Base-by-base conservation (phyloP, 2,329 filamentous ascomycete species). In the Tolypocladium sp. region DNA sequence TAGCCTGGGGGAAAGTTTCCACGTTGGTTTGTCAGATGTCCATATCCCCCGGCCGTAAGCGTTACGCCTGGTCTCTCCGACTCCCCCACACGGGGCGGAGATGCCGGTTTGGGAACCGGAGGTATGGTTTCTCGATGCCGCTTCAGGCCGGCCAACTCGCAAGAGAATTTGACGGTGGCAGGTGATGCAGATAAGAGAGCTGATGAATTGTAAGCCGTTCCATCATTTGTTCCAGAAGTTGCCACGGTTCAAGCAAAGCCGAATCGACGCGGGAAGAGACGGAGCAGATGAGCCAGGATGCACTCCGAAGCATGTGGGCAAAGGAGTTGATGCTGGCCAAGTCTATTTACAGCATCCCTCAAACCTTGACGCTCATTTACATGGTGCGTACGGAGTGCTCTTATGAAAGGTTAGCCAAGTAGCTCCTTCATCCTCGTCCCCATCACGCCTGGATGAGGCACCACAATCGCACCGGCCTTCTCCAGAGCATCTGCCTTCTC, bases 361-460 rank as follows among this genome's bases (percentile, higher is more conserved):
- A 2, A n/a, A 17, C 15, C 22, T 49, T 3, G 15, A 20, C 15
- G 22, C 6, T 30, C 17, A 17, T 17, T 17, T 49, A 13, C 17
- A 49, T 17, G 9, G 44, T 20, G 8, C 25, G 9, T 5, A 46
- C 7, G 20, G 5, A n/a, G n/a, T 44, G 13, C 9, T 51, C 25
- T 3, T 30, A 4, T 3, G 2, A 3, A 27, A 30, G 17, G 3
- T 6, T 15, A 38, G 25, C 60, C 62, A 5, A 76, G 64, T 22
- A 76, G 61, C 7, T 62, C 59, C 22, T 67, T 71, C 73, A 76
- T 75, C 33, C 54, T 67, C 0, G 55, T 38, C 0, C 74, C 74
- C 73, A 76, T 74, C 0, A 71, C 63, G 2, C 74, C 74, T 0
- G 74, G 73, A 58, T 76, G 73, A 1, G 73, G 68, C 5, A 76